These are phyloP conservation scores for Verticillium dahliae DNA, from an alignment of 2,329 filamentous ascomycete genomes.

Conservation along the genomic window DNA sequence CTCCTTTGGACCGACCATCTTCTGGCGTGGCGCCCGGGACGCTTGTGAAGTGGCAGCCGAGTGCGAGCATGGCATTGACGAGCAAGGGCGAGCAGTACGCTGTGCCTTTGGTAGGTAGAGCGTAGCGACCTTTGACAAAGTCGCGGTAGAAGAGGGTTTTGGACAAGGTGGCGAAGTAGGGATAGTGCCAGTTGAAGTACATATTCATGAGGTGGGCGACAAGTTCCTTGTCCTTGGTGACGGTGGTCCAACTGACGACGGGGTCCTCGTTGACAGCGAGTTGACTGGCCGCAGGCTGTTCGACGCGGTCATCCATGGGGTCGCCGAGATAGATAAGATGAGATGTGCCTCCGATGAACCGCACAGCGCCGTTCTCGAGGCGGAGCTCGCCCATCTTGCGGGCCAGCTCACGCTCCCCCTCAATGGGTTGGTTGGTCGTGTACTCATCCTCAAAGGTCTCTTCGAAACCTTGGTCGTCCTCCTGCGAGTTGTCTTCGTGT, in stretches of 20 bases:
- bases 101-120: constrained; percentile 43
- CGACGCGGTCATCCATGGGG: constrained; percentile 28
- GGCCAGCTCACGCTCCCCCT: constrained; percentile 72
- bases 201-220: constrained; percentile 87
- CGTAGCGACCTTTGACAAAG: constrained; percentile 65
- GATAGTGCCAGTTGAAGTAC: constrained; percentile 98
- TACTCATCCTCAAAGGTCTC: constrained; percentile 24
- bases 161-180: constrained; percentile 88
- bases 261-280: constrained; percentile 56
- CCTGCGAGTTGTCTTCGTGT: constrained; percentile 32
- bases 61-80: constrained; percentile 87
- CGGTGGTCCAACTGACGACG: constrained; percentile 78
- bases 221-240: constrained; percentile 72
- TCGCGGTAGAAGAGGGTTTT: constrained; percentile 82
- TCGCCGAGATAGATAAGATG: constrained; percentile 77
- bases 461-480: constrained; percentile 28
- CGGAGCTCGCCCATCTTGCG: constrained; percentile 90
- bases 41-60: constrained; percentile 89
- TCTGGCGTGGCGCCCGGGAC: constrained; percentile 60
- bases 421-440: constrained; percentile 24
- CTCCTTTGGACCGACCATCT: constrained; percentile 80
- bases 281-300: constrained; percentile 37
- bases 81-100: constrained; percentile 83
- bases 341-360: constrained; percentile 91
- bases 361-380: constrained; percentile 78